Evolutionary conservation across 2,329 filamentous ascomycete genomes (phyloP).

Genomic region (Daldinia sp.): DNA sequence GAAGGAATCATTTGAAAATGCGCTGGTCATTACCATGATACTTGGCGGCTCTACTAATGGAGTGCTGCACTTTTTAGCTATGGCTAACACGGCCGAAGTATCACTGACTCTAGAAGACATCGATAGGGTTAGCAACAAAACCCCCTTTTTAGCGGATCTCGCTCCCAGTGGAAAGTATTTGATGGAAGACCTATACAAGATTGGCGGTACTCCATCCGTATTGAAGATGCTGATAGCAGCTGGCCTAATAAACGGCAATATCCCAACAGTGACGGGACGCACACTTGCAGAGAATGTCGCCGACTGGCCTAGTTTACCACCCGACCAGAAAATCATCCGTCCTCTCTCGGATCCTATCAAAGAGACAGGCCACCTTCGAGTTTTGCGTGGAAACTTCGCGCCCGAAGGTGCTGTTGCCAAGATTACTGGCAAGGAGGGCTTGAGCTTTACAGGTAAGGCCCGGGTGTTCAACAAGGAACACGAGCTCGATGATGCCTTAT

Average conservation of each 20-base stretch:
- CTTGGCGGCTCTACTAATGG: conserved; percentile 91
- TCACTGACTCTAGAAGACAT: conserved; percentile 82
- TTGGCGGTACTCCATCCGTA: conserved; percentile 77
- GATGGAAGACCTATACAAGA: conserved; percentile 80
- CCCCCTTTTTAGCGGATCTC: conserved; percentile 86
- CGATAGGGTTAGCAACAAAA: conserved; percentile 80
- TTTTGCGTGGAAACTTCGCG: conserved; percentile 86
- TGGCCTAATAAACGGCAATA: conserved; percentile 73
- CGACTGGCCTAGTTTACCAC: conserved; percentile 67
- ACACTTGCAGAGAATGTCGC: conserved; percentile 77
- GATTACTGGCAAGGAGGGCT: conserved; percentile 94
- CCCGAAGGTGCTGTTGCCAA: conserved; percentile 92
- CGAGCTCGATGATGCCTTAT: conserved; percentile 77
- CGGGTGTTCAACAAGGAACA: conserved; percentile 88
- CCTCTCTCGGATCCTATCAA: conserved; percentile 79
- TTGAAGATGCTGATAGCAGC: conserved; percentile 78
- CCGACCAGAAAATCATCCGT: conserved; percentile 80
- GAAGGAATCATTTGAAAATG: conserved; percentile 84
- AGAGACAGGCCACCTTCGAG: conserved; percentile 83
- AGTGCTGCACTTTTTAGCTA: conserved; percentile 87
- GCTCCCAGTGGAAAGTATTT: conserved; percentile 84
- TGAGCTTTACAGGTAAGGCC: conserved; percentile 80
- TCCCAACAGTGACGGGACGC: conserved; percentile 77
- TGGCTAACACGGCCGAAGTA: conserved; percentile 86
- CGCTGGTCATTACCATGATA: conserved; percentile 88